Evolutionary conservation across 345 rosid genomes (phyloP), one percentile per base, ranked within the genome.

Genomic region (Citrus reticulata): DNA sequence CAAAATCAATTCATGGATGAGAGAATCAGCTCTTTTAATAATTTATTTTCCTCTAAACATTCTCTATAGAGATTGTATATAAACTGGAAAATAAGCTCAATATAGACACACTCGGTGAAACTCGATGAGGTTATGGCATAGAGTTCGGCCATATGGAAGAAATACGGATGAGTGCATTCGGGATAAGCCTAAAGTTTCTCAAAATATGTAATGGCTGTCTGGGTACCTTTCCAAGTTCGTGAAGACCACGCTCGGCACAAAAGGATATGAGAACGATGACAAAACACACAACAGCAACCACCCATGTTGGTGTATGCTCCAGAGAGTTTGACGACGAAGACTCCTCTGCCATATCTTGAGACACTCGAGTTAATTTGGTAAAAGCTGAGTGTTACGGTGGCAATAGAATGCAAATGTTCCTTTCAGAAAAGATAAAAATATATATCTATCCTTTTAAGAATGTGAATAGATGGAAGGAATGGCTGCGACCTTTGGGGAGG

Each of bases 271-370:
- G 83, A 79, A 90, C 91, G 79, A 92, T 90, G 82, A 91, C 63
- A 75, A 87, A 91, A 81, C 93, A 89, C 82, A 95, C 92, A 71
- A 77, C 87, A 7, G 97, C 97, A 10, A 93, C 90, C 72, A 91
- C 90, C 98, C 98, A 93, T 55, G 98, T 90, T 46, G 95, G 95
- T 20, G 95, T 91, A 75, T 80, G 89, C 85, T 88, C 89, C 83
- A 92, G 79, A 57, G 93, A 90, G 19, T 72, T 70, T 6, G 78
- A 68, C 57, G 37, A 30, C 9, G 10, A 63, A 16, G 42, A 65
- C 25, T 65, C 71, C 79, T 77, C 86, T 68, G 79, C 90, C 90
- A 89, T 89, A 4, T 27, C 71, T 62, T 82, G 32, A 25, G 75
- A 77, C 20, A 14, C 35, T 46, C 7, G 1, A 42, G 6, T 16